A percentile compares a stretch with the other conserved stretches of the same genome.
Conservation (phyloP, 192 early-diverging fungal genomes). For the Oehlia diaphana region DNA sequence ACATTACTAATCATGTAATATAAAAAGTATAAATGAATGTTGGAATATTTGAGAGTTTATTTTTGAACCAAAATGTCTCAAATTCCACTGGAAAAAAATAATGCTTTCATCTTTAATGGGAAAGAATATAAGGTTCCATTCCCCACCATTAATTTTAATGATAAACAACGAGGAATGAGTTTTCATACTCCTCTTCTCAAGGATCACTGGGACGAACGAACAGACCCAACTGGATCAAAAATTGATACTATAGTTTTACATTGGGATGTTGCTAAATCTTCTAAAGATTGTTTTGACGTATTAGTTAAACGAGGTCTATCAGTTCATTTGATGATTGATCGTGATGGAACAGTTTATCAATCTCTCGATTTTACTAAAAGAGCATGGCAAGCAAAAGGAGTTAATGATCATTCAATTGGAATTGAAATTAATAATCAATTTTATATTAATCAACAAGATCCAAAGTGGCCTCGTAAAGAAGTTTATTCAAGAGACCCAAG, state of each 20-base stretch:
- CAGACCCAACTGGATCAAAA: background rate
- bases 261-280: background rate
- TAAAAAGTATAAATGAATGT: no score
- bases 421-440: background rate
- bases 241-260: background rate
- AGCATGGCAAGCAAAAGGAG: background rate
- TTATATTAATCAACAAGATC: background rate
- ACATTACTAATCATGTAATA: no score
- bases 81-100: no score
- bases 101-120: background rate
- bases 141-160: background rate
- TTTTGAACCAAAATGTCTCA: no score
- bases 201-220: background rate
- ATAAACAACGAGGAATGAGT: constrained; percentile 6
- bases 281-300: background rate
- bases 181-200: background rate
- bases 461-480: background rate
- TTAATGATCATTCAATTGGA: background rate
- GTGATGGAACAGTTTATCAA: constrained; percentile 6
- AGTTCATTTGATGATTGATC: background rate
- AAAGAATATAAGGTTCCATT: background rate
- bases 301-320: background rate
- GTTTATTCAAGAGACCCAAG: background rate
- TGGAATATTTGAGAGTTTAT: no score
- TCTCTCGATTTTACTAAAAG: background rate